These are phyloP conservation scores for Anthracocystis setariae DNA, from an alignment of 1,284 basidiomycete species.

Conservation along the genomic window DNA sequence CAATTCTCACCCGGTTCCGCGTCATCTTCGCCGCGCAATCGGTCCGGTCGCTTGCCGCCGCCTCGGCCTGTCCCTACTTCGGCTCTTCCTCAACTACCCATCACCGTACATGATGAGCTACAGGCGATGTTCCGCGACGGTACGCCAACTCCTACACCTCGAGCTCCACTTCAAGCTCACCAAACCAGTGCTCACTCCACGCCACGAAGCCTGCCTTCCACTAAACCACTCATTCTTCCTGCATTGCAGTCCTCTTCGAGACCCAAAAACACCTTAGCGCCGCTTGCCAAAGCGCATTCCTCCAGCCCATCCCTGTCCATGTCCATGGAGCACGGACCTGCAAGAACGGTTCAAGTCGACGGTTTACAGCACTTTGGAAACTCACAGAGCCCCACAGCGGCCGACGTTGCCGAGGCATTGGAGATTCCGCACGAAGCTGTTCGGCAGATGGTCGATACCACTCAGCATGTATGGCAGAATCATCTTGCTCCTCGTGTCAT, in stretches of 20 bases:
- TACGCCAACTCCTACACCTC: no score
- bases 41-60: conserved; percentile 22
- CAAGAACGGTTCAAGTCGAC: background rate
- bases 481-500: conserved; percentile 19
- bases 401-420: conserved; percentile 38
- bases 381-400: conserved; percentile 20
- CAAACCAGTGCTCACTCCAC: no score
- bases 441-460: conserved; percentile 47
- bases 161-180: no score
- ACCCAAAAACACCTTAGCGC: conserved; percentile 1
- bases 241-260: conserved; percentile 21
- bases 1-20: background rate
- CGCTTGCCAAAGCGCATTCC: no score
- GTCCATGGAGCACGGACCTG: background rate
- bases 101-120: no score
- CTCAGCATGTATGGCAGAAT: conserved; percentile 41
- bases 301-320: no score
- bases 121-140: no score
- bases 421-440: conserved; percentile 41
- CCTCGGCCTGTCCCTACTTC: conserved; percentile 29
- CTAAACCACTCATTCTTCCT: conserved; percentile 25
- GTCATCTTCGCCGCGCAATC: conserved; percentile 5
- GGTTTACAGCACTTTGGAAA: no score
- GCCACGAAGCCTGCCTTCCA: no score
- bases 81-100: conserved; percentile 26